These are phyloP conservation scores for Hypoxylon sp. DNA, from an alignment of 2,329 filamentous ascomycete species.

Conservation along the genomic window DNA sequence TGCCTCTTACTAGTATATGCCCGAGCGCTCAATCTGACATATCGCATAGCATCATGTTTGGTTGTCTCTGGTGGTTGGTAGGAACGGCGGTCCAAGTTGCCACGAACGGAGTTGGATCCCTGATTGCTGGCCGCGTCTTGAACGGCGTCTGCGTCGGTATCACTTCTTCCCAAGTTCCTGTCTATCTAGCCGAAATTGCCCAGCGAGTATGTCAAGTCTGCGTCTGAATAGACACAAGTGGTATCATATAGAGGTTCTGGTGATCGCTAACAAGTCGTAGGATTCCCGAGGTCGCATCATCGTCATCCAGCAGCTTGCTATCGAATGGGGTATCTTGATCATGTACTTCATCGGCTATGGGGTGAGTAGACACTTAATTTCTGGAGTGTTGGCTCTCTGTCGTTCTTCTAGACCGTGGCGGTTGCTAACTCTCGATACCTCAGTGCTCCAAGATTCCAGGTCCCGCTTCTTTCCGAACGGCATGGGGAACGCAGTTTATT, in stretches of 20 bases:
- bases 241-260: not conserved
- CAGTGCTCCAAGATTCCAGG: conserved; percentile 63
- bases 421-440: conserved; percentile 1
- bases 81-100: conserved; percentile 68
- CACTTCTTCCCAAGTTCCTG: conserved; percentile 71
- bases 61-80: conserved; percentile 59
- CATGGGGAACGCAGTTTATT: conserved; percentile 71
- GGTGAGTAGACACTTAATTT: conserved; percentile 13
- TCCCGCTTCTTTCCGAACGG: conserved; percentile 66
- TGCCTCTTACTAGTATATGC: not conserved
- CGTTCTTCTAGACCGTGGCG: not conserved
- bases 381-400: no score
- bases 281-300: conserved; percentile 68
- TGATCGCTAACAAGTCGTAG: conserved; percentile 44
- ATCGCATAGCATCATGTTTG: conserved; percentile 51
- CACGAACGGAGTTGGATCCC: conserved; percentile 62
- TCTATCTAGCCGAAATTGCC: conserved; percentile 73
- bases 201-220: conserved; percentile 47
- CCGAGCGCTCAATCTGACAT: conserved; percentile 15
- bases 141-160: conserved; percentile 73
- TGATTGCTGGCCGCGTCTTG: conserved; percentile 65
- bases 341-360: conserved; percentile 76
- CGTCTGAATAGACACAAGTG: not conserved
- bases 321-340: conserved; percentile 74
- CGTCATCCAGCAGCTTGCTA: conserved; percentile 76